Conservation (phyloP, 768 basidiomycete genomes). For the Lentinula aciculospora region DNA sequence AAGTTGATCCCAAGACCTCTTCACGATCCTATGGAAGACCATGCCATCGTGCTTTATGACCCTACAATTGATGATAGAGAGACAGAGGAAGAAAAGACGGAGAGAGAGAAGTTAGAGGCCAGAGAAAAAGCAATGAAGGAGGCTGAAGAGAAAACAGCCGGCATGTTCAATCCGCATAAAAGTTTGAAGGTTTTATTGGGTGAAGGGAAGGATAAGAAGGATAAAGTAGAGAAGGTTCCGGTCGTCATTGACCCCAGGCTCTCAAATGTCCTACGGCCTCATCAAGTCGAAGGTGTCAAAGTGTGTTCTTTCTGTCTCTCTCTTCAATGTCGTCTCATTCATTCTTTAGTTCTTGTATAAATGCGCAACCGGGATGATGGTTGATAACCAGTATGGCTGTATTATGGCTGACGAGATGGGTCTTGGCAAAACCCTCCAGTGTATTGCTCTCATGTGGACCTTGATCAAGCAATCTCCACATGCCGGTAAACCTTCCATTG, state of each 20-base stretch:
- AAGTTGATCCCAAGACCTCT: conserved; percentile 85
- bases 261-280: conserved; percentile 84
- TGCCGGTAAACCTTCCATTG: conserved; percentile 80
- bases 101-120: conserved; percentile 67
- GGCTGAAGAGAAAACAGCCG: conserved; percentile 62
- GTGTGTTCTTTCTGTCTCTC: conserved; percentile 33
- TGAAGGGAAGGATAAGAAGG: conserved; percentile 62
- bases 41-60: conserved; percentile 95
- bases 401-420: conserved; percentile 99
- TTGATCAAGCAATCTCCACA: conserved; percentile 92
- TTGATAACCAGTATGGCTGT: conserved; percentile 87
- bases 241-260: conserved; percentile 94
- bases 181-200: conserved; percentile 77
- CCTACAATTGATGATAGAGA: conserved; percentile 92
- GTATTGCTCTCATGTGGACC: conserved; percentile 94
- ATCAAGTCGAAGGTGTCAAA: conserved; percentile 98
- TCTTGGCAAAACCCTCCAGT: conserved; percentile 93
- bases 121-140: conserved; percentile 59
- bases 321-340: conserved; percentile 6
- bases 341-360: conserved; percentile 80
- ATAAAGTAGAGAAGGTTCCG: conserved; percentile 72
- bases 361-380: conserved; percentile 91
- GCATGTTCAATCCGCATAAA: conserved; percentile 88
- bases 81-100: conserved; percentile 79
- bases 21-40: conserved; percentile 97